Conservation (phyloP, 495 filamentous ascomycete genomes). For the Lasiosphaeria ovina region DNA sequence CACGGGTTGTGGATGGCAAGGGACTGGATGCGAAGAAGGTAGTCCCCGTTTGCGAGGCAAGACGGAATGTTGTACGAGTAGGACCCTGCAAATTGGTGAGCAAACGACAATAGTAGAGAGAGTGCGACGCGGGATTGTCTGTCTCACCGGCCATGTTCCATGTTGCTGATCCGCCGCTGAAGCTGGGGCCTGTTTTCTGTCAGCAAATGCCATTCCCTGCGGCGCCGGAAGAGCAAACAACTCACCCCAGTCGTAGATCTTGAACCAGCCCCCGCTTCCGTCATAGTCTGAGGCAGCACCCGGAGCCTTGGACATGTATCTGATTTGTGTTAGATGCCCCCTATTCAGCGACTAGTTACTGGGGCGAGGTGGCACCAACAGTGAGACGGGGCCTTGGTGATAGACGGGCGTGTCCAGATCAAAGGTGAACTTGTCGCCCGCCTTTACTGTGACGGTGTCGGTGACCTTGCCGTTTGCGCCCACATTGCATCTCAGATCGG, state of each 20-base stretch:
- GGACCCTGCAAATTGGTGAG: constrained; percentile 21
- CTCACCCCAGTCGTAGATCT: constrained; percentile 49
- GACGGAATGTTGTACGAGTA: constrained; percentile 57
- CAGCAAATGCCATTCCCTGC: neutral
- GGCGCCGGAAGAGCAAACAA: neutral
- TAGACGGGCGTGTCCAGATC: constrained; percentile 54
- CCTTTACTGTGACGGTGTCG: constrained; percentile 43
- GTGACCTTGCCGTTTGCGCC: constrained; percentile 47
- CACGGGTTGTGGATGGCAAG: constrained; percentile 60
- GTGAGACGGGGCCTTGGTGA: constrained; percentile 57
- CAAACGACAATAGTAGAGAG: too few species aligned
- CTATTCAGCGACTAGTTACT: neutral
- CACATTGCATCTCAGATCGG: constrained; percentile 60
- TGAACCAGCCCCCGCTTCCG: constrained; percentile 55
- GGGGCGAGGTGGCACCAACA: constrained; percentile 31
- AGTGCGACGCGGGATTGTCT: neutral
- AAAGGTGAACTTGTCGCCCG: constrained; percentile 53
- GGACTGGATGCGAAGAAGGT: constrained; percentile 60
- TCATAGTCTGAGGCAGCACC: constrained; percentile 43
- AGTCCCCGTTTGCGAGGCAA: constrained; percentile 55
- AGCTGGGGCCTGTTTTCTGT: constrained; percentile 24
- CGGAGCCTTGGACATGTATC: constrained; percentile 54
- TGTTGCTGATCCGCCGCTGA: constrained; percentile 32
- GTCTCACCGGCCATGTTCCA: constrained; percentile 41
- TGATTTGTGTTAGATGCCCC: neutral